Conservation (phyloP, 768 basidiomycete species). For the Kwoniella bestiolae region DNA sequence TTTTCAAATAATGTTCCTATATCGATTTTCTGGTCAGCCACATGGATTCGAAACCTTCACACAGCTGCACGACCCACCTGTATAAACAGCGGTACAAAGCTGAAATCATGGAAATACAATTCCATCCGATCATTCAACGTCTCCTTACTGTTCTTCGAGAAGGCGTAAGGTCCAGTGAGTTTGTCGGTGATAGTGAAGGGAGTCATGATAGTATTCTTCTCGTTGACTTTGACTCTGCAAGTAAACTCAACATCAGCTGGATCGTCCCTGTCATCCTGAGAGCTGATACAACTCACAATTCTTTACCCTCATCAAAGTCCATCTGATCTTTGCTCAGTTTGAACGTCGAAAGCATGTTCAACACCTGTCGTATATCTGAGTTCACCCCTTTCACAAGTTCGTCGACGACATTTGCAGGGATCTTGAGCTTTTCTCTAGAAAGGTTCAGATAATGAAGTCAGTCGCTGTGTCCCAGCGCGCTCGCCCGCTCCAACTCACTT, state of each 20-base stretch:
- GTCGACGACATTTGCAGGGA: conserved; percentile 89
- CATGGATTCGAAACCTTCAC: neutral
- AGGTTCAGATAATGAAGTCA: neutral
- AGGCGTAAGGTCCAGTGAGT: conserved; percentile 87
- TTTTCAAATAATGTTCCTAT: conserved; percentile 93
- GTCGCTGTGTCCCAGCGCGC: neutral
- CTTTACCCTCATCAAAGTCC: conserved; percentile 89
- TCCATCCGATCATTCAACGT: conserved; percentile 91
- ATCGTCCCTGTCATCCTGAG: neutral
- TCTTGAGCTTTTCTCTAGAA: conserved; percentile 83
- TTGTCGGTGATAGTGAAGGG: conserved; percentile 91
- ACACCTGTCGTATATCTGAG: conserved; percentile 90
- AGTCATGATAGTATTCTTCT: conserved; percentile 86
- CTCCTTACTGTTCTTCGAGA: conserved; percentile 77
- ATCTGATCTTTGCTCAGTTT: conserved; percentile 75
- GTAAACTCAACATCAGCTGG: neutral
- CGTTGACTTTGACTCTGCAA: conserved; percentile 71
- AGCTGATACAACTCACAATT: conserved; percentile 66
- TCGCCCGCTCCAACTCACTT: conserved; percentile 65
- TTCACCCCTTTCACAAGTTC: conserved; percentile 86
- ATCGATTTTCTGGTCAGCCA: conserved; percentile 1
- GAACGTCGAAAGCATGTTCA: conserved; percentile 99
- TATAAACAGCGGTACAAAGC: conserved; percentile 91
- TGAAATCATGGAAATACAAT: conserved; percentile 93
- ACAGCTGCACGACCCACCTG: conserved; percentile 64